Evolutionary conservation across 2,329 filamentous ascomycete genomes (phyloP), one percentile per base, ranked within the genome.

Genomic region (Trichoderma atrobrunneum): DNA sequence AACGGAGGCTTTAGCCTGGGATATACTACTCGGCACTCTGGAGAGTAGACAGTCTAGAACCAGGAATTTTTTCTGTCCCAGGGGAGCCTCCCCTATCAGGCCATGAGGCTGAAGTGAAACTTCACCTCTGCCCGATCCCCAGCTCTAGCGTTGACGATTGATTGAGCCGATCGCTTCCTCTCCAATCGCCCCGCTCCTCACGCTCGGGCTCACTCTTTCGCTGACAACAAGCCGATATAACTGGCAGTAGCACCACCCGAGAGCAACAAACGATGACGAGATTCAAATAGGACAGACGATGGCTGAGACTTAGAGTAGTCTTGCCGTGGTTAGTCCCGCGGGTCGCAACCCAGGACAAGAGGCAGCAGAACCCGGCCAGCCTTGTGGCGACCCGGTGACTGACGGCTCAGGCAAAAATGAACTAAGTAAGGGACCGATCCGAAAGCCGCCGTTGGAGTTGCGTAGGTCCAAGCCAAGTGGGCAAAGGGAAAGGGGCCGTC

Each of bases 401-500:
- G 30, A 30, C 56, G 32, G 57, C 66, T 34, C 57, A 62, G 18
- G 48, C 48, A 36, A 18, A 54, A 39, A 24, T 10, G 34, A 26
- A 51, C 43, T 26, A 36, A 26, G 24, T 30, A 67, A 68, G 57
- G 56, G 57, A 5, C 57, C 16, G n/a, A 54, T 54, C 48, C 48
- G 56, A 62, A 68, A 21, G 36, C 39, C 57, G 66, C 36, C 26
- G 36, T 51, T 21, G 30, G 30, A 69, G 30, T 21, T 28, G 32
- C 43, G 18, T 30, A 66, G 63, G 34, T 69, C 39, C 62, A 59
- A 28, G 62, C 39, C 62, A 59, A 30, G 62, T 10, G 21, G 51
- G 61, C 57, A 69, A 69, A 69, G 36, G 54, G 65, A 69, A 69
- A 69, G 36, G 54, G 65, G 34, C 54, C 36, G 56, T 68, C 54